Evolutionary conservation across 805 yeast genomes (phyloP), one percentile per base, ranked within the genome.

Genomic region (Ogataea nakhonphanomensis): DNA sequence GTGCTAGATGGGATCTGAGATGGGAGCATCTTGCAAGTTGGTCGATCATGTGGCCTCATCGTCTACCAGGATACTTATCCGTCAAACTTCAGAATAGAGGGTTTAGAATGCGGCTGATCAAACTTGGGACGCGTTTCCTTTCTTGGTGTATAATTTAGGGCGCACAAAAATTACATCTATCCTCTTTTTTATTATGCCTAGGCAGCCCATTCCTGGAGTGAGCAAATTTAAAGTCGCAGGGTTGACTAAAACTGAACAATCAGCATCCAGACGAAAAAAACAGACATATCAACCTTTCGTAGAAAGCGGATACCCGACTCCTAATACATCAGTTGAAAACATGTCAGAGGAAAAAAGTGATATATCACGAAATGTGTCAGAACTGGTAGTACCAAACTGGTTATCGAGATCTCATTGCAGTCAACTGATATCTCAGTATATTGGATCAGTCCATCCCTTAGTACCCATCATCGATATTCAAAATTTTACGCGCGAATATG

Each of bases 171-270:
- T 17, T 5, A 12, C 24, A 17, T 36, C 24, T 36, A 30, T 29
- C 34, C 31, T 35, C 41, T 14, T 56, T 71, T 41, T 70, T 65
- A 54, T 62, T 11, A 37, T 37, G 41, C 30, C 31, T 6, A 37
- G 15, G 27, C 41, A 31, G 17, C 28, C 31, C n/a, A 37, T 37
- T 10, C 41, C 41, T 12, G 41, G 41, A 9, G 28, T 37, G n/a
- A 14, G 31, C 27, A 32, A 31, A 33, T 37, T 37, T n/a, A 37
- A 32, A 22, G 41, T 37, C 8, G 21, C 36, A 24, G 31, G 24
- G 22, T 6, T 11, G 24, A 7, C 24, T n/a, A 8, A 20, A 11
- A 10, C 11, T n/a, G 14, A 8, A 11, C 23, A 13, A 4, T n/a
- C 20, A 29, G 4, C 5, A 13, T 21, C n/a, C 4, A 7, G 4